Evolutionary conservation across 164 flowering plant genomes (phyloP), one percentile per base, ranked within the genome.

Genomic region (Tetracentron sinense): DNA sequence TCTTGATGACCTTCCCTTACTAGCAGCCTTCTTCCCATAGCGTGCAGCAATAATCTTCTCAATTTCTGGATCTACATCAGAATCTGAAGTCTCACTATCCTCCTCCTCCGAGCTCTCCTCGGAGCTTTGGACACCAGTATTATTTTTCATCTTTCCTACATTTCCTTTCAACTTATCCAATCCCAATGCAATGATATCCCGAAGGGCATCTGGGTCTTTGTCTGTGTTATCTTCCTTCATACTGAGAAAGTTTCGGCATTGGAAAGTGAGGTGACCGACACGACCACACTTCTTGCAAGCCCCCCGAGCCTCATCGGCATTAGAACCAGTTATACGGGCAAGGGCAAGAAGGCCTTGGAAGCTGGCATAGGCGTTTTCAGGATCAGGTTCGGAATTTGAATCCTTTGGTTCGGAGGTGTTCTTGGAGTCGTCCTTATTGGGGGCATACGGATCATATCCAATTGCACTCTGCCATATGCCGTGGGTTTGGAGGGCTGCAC

Each of bases 381-480:
- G 77, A 6, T 85, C 98, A 0, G 91, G 88, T 63, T 85, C 92
- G 1, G 83, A 48, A 27, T 17, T 68, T 0, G 82, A 50, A 0
- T 70, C n/a, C n/a, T n/a, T 72, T 5, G 21, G 71, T 26, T 57
- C 75, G n/a, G 75, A 38, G 1, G 89, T 23, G 8, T 56, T 71
- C 69, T 82, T 78, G 15, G 81, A 57, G 1, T 90, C 92, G 14
- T 90, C 90, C 65, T 91, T 89, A 48, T 78, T 84, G n/a, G 99
- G 97, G 0, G 99, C 99, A 67, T 94, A 94, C 0, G 96, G 99
- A 48, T 94, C 97, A 21, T 94, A 94, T 0, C 96, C 96, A 30
- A 94, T 94, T 0, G 97, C 96, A 60, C 96, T 94, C 81, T 94
- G 97, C 99, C 99, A 94, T 53, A 94, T 94, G 8, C 99, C 97